Evolutionary conservation across 306 rosid species (phyloP).

Genomic region (Vigna mungo): DNA sequence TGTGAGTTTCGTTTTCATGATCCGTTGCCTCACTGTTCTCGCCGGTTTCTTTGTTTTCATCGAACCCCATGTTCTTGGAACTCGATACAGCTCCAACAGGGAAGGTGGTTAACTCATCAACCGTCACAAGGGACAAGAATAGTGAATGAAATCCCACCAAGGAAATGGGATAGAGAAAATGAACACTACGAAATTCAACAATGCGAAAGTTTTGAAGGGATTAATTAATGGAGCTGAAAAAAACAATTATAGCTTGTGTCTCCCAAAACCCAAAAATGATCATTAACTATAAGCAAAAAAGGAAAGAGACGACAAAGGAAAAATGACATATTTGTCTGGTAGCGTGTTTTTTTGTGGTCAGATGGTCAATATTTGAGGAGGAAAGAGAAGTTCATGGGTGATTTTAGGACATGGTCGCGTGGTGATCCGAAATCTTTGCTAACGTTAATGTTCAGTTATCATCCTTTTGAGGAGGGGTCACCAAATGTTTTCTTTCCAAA

Average conservation of each 20-base stretch:
- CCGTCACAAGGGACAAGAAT: neutral
- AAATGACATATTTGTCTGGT: constrained; percentile 36
- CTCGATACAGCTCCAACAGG: constrained; percentile 54
- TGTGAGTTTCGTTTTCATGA: neutral
- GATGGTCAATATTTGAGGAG: constrained; percentile 43
- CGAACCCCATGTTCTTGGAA: constrained; percentile 69
- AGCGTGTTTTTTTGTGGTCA: constrained; percentile 10
- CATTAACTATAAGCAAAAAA: constrained; percentile 20
- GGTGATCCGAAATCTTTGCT: constrained; percentile 71
- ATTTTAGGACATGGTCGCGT: constrained; percentile 47
- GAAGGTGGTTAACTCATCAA: constrained; percentile 54
- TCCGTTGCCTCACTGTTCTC: constrained; percentile 34
- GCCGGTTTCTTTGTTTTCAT: constrained; percentile 46
- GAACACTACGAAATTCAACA: neutral
- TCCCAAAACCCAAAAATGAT: constrained; percentile 40
- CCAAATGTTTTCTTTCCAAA: no score
- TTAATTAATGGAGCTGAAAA: constrained; percentile 33
- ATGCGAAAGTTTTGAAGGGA: constrained; percentile 23
- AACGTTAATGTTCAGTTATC: constrained; percentile 30
- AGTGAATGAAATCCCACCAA: constrained; percentile 16
- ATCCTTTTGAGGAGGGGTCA: neutral
- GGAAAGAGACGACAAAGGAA: neutral
- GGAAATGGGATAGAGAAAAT: neutral
- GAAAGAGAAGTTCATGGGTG: constrained; percentile 10
- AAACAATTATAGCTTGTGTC: constrained; percentile 7